phyloP scores from a whole-genome alignment of 352 stramenopile species.

The Albugo candida region DNA sequence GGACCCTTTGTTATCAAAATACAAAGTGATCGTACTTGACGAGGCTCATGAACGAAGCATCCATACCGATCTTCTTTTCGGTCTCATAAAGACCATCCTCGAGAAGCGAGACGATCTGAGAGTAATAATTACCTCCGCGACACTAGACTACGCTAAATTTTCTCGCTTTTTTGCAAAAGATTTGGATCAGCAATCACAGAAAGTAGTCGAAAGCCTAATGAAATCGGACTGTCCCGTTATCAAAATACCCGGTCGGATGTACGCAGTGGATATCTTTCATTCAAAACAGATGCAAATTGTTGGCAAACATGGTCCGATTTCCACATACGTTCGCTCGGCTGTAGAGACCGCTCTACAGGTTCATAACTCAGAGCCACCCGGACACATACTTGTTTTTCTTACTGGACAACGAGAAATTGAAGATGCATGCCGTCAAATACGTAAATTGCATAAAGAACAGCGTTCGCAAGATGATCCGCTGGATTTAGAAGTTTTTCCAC shows the following conservation, averaged over 20 bases:
- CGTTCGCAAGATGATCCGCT: constrained; percentile 23
- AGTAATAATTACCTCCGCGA: constrained; percentile 88
- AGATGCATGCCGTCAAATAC: constrained; percentile 73
- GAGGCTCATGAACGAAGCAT: constrained; percentile 97
- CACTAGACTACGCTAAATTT: constrained; percentile 77
- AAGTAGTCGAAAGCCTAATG: constrained; percentile 6
- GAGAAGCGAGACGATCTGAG: constrained; percentile 32
- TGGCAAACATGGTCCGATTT: constrained; percentile 35
- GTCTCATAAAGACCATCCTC: constrained; percentile 49
- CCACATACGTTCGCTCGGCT: constrained; percentile 35
- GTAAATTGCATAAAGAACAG: constrained; percentile 19
- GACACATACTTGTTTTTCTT: constrained; percentile 90
- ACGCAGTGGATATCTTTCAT: constrained; percentile 88
- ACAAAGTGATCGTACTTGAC: constrained; percentile 85
- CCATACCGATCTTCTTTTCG: constrained; percentile 97
- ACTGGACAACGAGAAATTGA: constrained; percentile 89
- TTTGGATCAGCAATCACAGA: background rate
- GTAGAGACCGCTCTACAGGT: constrained; percentile 66
- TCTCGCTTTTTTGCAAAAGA: constrained; percentile 54
- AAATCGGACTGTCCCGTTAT: constrained; percentile 50
- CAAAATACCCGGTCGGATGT: constrained; percentile 79
- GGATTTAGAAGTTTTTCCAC: constrained; percentile 62
- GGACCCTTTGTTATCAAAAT: constrained; percentile 56
- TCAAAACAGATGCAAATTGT: constrained; percentile 70
- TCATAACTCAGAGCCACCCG: constrained; percentile 42